phyloP scores from a whole-genome alignment of 2,329 filamentous ascomycete species.

The Xylaria sp. region DNA sequence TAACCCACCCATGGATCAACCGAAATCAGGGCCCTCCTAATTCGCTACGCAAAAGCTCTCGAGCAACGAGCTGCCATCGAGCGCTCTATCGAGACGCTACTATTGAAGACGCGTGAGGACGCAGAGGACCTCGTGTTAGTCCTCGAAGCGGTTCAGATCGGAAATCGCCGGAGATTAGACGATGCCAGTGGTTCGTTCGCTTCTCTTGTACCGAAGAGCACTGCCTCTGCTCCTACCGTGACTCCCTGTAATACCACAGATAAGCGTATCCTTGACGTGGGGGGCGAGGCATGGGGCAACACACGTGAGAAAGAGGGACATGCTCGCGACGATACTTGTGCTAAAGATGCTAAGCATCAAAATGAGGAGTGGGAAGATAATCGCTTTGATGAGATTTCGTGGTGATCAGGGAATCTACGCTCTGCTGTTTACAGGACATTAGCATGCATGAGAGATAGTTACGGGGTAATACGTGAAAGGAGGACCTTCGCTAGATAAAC shows the following conservation, averaged over 20 bases:
- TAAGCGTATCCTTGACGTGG: neutral
- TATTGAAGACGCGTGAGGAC: constrained; percentile 1
- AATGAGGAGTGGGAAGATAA: neutral
- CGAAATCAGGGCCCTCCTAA: constrained; percentile 25
- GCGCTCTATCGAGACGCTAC: constrained; percentile 26
- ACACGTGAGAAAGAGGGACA: neutral
- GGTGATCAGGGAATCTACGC: constrained; percentile 13
- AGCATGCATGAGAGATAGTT: neutral
- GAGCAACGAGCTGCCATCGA: constrained; percentile 27
- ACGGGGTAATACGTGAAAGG: neutral
- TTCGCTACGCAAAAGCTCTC: constrained; percentile 21
- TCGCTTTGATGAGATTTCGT: constrained; percentile 24
- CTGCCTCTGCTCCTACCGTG: neutral
- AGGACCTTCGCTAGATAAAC: neutral
- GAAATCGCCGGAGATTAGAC: constrained; percentile 6
- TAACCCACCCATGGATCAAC: constrained; percentile 21
- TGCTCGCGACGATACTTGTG: neutral
- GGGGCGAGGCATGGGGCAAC: neutral
- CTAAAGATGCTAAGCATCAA: neutral
- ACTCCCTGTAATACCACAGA: neutral
- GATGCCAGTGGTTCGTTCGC: constrained; percentile 19
- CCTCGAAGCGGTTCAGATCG: constrained; percentile 24
- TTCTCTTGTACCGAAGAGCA: constrained; percentile 5
- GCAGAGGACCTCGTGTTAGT: constrained; percentile 14
- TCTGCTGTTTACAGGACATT: neutral